Conservation (phyloP, 108 stramenopile species). For the Skeletonema potamos region DNA sequence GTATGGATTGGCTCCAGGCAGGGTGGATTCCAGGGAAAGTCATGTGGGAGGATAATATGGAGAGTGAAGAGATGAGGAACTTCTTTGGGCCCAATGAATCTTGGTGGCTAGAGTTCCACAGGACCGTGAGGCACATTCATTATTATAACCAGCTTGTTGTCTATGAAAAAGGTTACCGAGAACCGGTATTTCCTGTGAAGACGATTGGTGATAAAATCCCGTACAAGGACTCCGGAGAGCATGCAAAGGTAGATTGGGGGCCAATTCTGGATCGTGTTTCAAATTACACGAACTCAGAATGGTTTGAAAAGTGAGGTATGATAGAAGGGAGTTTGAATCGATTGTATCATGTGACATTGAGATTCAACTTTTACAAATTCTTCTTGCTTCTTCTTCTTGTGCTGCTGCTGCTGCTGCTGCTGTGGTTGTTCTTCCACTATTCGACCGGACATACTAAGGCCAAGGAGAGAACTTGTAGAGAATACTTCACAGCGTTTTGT, state of each 20-base stretch:
- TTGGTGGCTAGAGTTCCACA: slow-evolving; percentile 8
- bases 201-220: slow-evolving; percentile 1
- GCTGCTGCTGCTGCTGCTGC: too few species aligned
- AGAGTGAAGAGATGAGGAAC: not conserved
- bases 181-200: not conserved
- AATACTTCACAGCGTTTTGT: too few species aligned
- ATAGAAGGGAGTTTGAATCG: too few species aligned
- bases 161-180: slow-evolving; percentile 4
- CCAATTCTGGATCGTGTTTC: slow-evolving; percentile 1
- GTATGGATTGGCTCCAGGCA: slow-evolving; percentile 11
- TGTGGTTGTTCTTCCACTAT: too few species aligned
- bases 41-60: not conserved
- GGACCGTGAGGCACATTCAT: slow-evolving; percentile 5
- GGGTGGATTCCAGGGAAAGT: slow-evolving; percentile 9
- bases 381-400: too few species aligned
- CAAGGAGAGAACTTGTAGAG: too few species aligned
- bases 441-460: too few species aligned
- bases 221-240: not conserved
- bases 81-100: not conserved
- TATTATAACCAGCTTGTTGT: slow-evolving; percentile 13
- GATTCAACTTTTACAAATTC: too few species aligned
- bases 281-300: too few species aligned
- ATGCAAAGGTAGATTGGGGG: slow-evolving; percentile 9
- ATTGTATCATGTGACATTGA: too few species aligned
- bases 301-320: too few species aligned